phyloP scores from a whole-genome alignment of 805 yeast species.

The Candida endomychidarum region DNA sequence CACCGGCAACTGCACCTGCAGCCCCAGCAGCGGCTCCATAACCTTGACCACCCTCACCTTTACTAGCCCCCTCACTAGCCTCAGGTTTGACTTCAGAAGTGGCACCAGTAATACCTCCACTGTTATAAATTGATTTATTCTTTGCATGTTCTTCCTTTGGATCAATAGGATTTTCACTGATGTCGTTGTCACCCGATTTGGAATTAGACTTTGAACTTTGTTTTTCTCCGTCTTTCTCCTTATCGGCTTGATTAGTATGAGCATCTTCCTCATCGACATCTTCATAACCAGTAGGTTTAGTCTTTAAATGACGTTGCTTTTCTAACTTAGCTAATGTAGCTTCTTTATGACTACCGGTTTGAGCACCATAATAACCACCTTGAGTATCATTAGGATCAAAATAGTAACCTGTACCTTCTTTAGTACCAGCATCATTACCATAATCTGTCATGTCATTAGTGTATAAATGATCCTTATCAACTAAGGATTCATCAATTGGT shows the following conservation, averaged over 20 bases:
- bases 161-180: slow-evolving; percentile 14
- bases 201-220: neutral
- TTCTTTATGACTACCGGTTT: slow-evolving; percentile 7
- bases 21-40: slow-evolving; percentile 6
- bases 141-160: slow-evolving; percentile 24
- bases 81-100: slow-evolving; percentile 7
- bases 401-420: slow-evolving; percentile 31
- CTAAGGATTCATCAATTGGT: slow-evolving; percentile 27
- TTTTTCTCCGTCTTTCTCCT: neutral
- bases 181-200: neutral
- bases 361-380: slow-evolving; percentile 24
- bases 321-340: slow-evolving; percentile 16
- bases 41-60: too few relatives aligned
- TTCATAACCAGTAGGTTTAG: slow-evolving; percentile 19
- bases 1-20: slow-evolving; percentile 16
- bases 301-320: slow-evolving; percentile 15
- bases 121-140: slow-evolving; percentile 35
- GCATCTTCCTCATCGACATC: slow-evolving; percentile 10
- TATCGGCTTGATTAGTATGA: neutral
- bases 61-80: too few relatives aligned
- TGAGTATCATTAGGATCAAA: slow-evolving; percentile 39
- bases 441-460: slow-evolving; percentile 27
- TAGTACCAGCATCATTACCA: slow-evolving; percentile 28
- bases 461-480: slow-evolving; percentile 14
- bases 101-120: slow-evolving; percentile 25